Percentiles rank a stretch among this genome's conserved stretches.
phyloP scores from a whole-genome alignment of 2,329 filamentous ascomycete genomes.

The Fusarium xyrophilum region DNA sequence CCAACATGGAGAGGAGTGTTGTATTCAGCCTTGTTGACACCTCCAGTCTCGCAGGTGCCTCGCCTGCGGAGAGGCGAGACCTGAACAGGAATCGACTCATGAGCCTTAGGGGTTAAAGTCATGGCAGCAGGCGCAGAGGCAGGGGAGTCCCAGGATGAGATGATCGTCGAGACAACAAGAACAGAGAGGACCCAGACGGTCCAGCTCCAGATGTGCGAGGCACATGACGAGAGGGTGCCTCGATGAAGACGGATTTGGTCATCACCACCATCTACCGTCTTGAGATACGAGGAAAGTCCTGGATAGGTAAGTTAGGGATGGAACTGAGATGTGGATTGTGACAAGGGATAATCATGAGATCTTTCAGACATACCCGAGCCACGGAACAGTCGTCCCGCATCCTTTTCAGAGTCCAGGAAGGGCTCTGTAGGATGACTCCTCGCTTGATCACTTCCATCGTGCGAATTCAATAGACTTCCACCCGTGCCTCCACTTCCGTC shows the following conservation, averaged over 20 bases:
- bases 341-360: constrained; percentile 1
- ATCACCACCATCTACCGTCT: constrained; percentile 50
- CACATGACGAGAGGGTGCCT: constrained; percentile 42
- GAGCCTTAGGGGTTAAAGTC: constrained; percentile 4
- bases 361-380: constrained; percentile 35
- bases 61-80: constrained; percentile 37
- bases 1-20: constrained; percentile 65
- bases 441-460: constrained; percentile 40
- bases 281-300: constrained; percentile 45
- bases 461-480: constrained; percentile 29
- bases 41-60: constrained; percentile 42
- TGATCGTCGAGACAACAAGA: constrained; percentile 46
- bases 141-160: constrained; percentile 37
- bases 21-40: constrained; percentile 51
- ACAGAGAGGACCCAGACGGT: constrained; percentile 53
- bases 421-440: constrained; percentile 30
- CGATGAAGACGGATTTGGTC: constrained; percentile 47
- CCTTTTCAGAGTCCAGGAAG: constrained; percentile 18
- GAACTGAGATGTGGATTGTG: neutral
- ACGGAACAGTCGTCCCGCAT: constrained; percentile 45
- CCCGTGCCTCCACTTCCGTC: constrained; percentile 41
- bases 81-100: constrained; percentile 16
- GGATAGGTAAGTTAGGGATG: neutral
- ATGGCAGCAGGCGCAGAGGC: neutral
- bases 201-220: constrained; percentile 50